Evolutionary conservation across 345 rosid species (phyloP), one percentile per base, ranked within the genome.

Genomic region (Pistacia vera): DNA sequence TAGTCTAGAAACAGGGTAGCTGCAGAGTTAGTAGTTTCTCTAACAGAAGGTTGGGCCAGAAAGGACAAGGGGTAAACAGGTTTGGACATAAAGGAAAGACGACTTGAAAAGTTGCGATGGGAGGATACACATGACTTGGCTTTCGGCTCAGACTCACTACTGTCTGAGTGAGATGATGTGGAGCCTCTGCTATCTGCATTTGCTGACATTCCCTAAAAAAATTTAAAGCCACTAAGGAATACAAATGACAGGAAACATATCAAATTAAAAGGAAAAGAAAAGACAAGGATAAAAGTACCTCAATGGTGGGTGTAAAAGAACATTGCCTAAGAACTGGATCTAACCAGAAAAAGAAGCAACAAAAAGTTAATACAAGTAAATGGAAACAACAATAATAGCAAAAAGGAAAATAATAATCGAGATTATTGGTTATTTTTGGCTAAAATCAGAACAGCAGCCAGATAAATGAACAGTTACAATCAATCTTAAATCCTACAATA

Each of bases 51-150:
- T 64, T 56, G 68, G 4, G 33, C 71, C 59, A 87, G 83, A 63
- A 87, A 78, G 81, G 84, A 83, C 84, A 90, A 59, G 63, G 94
- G 85, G 66, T 90, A 87, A 73, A 91, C 80, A 9, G 94, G 90
- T 71, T 91, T 91, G 79, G 92, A 82, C 81, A 84, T 70, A 72
- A 85, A 87, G 78, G 78, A 85, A 70, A 82, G 77, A 25, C 79
- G 77, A 61, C 78, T 79, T n/a, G 90, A 82, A 71, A 84, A 70
- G 85, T 79, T 88, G 46, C 79, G 82, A 71, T 82, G 86, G 62
- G 86, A 80, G 60, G 83, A 75, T 61, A 75, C 61, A 77, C 83
- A 75, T 59, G 85, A 67, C 71, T 78, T 85, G 79, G 79, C 67
- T 66, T 71, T 74, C 56, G 79, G 73, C 68, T 87, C 92, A 10